Conservation (phyloP, 192 early-diverging fungal species). For the Coemansia sp. region DNA sequence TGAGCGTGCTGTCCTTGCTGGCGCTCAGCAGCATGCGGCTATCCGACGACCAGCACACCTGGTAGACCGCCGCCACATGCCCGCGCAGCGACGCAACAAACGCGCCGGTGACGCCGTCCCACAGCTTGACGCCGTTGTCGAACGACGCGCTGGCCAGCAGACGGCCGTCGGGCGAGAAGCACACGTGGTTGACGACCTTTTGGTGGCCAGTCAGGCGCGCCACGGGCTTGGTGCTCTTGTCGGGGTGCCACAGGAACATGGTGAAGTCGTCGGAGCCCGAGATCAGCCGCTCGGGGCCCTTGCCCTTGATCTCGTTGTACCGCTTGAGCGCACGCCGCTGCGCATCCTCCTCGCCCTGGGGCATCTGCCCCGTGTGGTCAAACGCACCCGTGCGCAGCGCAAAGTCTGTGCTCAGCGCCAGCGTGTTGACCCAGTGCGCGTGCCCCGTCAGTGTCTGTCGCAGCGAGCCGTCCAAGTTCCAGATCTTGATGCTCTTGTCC, state of each 20-base stretch:
- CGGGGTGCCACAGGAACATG: slow-evolving; percentile 93
- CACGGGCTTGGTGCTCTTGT: slow-evolving; percentile 72
- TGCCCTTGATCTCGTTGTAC: slow-evolving; percentile 68
- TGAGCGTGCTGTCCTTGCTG: slow-evolving; percentile 88
- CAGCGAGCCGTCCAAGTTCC: slow-evolving; percentile 82
- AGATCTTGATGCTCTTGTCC: slow-evolving; percentile 96
- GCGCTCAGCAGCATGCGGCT: slow-evolving; percentile 86
- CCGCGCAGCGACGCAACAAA: slow-evolving; percentile 91
- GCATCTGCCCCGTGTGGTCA: slow-evolving; percentile 75
- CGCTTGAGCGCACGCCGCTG: slow-evolving; percentile 69
- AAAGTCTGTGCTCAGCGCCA: slow-evolving; percentile 90
- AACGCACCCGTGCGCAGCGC: slow-evolving; percentile 84
- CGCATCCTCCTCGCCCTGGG: slow-evolving; percentile 62
- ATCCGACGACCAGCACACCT: slow-evolving; percentile 92
- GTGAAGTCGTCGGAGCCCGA: slow-evolving; percentile 98
- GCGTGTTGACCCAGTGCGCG: slow-evolving; percentile 95
- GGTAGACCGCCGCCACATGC: slow-evolving; percentile 96
- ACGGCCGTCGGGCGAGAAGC: slow-evolving; percentile 89
- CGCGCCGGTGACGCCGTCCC: slow-evolving; percentile 87
- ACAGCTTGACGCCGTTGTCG: slow-evolving; percentile 96
- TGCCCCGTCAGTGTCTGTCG: slow-evolving; percentile 84
- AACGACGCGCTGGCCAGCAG: slow-evolving; percentile 89
- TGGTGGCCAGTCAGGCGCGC: slow-evolving; percentile 90
- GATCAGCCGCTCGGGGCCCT: slow-evolving; percentile 74
- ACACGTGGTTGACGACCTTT: slow-evolving; percentile 91